Evolutionary conservation across 2,329 filamentous ascomycete genomes (phyloP).

Genomic region (Nemania bipapillata): DNA sequence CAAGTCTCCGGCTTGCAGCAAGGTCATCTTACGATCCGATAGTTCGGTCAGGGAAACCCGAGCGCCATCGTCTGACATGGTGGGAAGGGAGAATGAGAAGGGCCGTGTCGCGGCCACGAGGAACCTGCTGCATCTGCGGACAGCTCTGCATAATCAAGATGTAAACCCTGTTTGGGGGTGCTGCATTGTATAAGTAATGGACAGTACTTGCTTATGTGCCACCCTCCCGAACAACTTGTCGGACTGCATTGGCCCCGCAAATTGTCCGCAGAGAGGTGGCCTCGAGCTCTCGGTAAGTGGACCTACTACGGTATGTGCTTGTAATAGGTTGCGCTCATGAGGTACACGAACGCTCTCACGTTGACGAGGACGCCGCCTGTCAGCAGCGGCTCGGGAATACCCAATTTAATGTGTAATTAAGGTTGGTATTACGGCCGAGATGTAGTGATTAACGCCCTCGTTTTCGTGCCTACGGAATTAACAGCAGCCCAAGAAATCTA

Average conservation of each 20-base stretch:
- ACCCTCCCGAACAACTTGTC: constrained; percentile 15
- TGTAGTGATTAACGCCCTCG: constrained; percentile 12
- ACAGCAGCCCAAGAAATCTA: background rate
- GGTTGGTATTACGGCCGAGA: constrained; percentile 3
- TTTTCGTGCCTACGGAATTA: background rate
- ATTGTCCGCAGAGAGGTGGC: constrained; percentile 15
- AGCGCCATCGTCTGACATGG: constrained; percentile 24
- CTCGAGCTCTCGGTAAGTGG: constrained; percentile 34
- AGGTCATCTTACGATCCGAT: constrained; percentile 33
- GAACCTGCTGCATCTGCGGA: constrained; percentile 30
- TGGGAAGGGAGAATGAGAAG: constrained; percentile 6
- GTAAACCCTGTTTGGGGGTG: constrained; percentile 30
- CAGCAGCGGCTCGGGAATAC: constrained; percentile 7
- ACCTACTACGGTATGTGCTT: constrained; percentile 7
- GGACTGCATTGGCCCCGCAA: constrained; percentile 19
- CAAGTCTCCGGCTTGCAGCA: constrained; percentile 15
- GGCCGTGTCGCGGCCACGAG: constrained; percentile 29
- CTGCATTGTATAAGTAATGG: constrained; percentile 21
- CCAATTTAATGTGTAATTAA: constrained; percentile 17
- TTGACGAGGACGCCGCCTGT: constrained; percentile 4
- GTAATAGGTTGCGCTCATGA: background rate
- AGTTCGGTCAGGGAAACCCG: constrained; percentile 26
- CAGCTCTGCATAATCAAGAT: constrained; percentile 32
- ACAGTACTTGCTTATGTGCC: constrained; percentile 11
- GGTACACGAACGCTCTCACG: constrained; percentile 15